Conservation (phyloP, 176 grass and related monocot genomes). For the Dactylis glomerata region DNA sequence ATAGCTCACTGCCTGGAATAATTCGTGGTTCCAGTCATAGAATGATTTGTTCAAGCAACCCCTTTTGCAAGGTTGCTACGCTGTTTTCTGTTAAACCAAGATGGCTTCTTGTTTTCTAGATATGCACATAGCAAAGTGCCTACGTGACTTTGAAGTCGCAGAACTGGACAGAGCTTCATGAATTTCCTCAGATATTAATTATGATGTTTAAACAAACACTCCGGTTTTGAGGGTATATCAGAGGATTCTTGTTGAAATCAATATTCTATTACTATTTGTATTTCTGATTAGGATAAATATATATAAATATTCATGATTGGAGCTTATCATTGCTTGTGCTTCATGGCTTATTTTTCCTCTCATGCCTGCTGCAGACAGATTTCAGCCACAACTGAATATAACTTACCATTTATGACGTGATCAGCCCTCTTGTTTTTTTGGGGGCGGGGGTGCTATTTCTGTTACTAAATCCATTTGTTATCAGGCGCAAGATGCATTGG, state of each 20-base stretch:
- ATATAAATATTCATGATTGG: neutral
- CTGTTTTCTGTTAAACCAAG: neutral
- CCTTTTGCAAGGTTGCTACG: neutral
- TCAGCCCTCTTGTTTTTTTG: constrained; percentile 1
- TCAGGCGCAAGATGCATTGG: constrained; percentile 81
- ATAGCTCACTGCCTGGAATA: neutral
- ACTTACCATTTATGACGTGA: neutral
- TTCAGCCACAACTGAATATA: neutral
- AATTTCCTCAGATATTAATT: neutral
- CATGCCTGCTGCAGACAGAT: neutral
- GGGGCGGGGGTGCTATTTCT: neutral
- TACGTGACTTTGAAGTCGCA: neutral
- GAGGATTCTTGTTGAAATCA: neutral
- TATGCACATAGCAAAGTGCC: neutral
- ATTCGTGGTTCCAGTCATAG: neutral
- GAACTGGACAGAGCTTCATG: neutral
- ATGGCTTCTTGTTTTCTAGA: neutral
- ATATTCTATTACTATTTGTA: neutral
- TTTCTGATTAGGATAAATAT: neutral
- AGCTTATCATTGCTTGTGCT: neutral
- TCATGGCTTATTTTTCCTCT: neutral
- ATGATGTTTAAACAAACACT: neutral
- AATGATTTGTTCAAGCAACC: neutral
- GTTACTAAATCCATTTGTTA: constrained; percentile 21
- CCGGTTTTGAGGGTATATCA: neutral